These are phyloP conservation scores for Arthromyces matolae DNA, from an alignment of 768 basidiomycete species.

Conservation along the genomic window DNA sequence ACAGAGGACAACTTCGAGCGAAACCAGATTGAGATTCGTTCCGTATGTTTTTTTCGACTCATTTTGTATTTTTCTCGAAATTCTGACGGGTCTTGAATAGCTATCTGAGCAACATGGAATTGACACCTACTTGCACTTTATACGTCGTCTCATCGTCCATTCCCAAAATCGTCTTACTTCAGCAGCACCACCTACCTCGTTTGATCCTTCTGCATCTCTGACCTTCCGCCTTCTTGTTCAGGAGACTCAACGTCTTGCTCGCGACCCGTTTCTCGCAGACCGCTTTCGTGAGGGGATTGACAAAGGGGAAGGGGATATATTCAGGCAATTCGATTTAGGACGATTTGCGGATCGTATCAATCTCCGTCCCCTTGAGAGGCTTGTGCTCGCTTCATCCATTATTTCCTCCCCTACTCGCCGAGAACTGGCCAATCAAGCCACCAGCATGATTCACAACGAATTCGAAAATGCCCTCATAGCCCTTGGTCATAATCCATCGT, in stretches of 20 bases:
- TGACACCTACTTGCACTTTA: slow-evolving; percentile 96
- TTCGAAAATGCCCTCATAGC: slow-evolving; percentile 77
- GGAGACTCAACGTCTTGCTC: slow-evolving; percentile 84
- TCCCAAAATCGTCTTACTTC: slow-evolving; percentile 70
- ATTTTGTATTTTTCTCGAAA: slow-evolving; percentile 12
- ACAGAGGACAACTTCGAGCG: slow-evolving; percentile 97
- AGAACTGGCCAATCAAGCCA: slow-evolving; percentile 62
- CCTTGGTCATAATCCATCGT: slow-evolving; percentile 75
- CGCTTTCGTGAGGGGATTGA: slow-evolving; percentile 88
- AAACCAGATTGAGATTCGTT: slow-evolving; percentile 91
- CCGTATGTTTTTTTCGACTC: slow-evolving; percentile 51
- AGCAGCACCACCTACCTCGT: slow-evolving; percentile 54
- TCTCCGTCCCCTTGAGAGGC: slow-evolving; percentile 72
- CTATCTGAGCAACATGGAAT: slow-evolving; percentile 95
- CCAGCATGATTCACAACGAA: slow-evolving; percentile 65
- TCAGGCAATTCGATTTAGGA: slow-evolving; percentile 78
- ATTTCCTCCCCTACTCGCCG: slow-evolving; percentile 54
- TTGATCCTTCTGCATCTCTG: slow-evolving; percentile 72
- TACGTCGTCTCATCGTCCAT: slow-evolving; percentile 90
- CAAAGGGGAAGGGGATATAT: slow-evolving; percentile 81
- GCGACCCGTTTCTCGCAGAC: slow-evolving; percentile 87
- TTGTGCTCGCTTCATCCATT: slow-evolving; percentile 75
- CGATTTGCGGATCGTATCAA: slow-evolving; percentile 82
- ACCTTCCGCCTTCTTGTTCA: slow-evolving; percentile 84
- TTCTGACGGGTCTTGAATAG: slow-evolving; percentile 39